Evolutionary conservation across 2,329 filamentous ascomycete species (phyloP), one percentile per base, ranked within the genome.

Genomic region (Xylariaceae sp.): DNA sequence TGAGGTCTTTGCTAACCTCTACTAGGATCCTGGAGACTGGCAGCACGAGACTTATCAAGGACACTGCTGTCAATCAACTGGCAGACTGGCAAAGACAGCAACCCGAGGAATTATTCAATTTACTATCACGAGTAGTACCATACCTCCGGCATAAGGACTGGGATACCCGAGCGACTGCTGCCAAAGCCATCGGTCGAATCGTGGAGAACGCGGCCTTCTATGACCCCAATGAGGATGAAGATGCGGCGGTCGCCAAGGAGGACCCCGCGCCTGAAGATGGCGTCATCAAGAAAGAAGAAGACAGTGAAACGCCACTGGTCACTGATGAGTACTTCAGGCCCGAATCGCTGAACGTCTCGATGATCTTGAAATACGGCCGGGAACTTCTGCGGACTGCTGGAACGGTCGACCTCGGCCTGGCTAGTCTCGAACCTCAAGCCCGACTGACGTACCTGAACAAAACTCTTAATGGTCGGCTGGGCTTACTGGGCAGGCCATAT

Each of bases 31-130:
- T 98, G 51, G 92, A 98, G 72, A 96, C 92, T 37, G 92, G 92
- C 50, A 96, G 90, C 64, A 98, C 92, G 40, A 82, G 83, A 56
- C 72, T 98, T 47, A 96, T 98, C 56, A 82, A 93, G 48, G 94
- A 95, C 56, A 98, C 92, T 43, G 93, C 92, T 42, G 92, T 94
- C 42, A 88, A 93, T 55, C 92, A 98, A 64, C 74, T 98, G 43
- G 92, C 89, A 42, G 92, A 98, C 63, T 92, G 94, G 60, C 93
- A 98, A 63, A 96, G 95, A 58, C 85, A 92, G 59, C 92, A 96
- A 52, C 92, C 92, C 0, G 90, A 98, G 63, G 93, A 98, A 59
- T 70, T 98, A 1, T 96, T 96, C 64, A 95, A 96, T 55, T 73
- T 98, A 5, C 72, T 98, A 10, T 90, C 87, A 19, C 75, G 90